Percentiles rank a stretch among this genome's conserved stretches.
Conservation (phyloP, 1,139 yeast genomes). For the Debaryomycetaceae sp. region DNA sequence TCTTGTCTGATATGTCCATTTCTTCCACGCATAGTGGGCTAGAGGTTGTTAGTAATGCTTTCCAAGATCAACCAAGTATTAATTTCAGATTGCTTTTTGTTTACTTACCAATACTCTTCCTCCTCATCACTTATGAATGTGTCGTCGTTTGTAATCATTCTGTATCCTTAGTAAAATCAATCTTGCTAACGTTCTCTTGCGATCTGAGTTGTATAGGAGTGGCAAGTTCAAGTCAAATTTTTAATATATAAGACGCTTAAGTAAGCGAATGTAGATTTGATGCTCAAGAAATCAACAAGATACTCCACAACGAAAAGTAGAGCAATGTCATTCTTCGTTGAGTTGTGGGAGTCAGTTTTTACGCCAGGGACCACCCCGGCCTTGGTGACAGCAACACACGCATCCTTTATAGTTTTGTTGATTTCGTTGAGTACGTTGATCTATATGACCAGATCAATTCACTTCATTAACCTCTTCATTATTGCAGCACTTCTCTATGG, state of each 20-base stretch:
- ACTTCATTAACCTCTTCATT: slow-evolving; percentile 68
- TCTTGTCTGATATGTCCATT: slow-evolving; percentile 92
- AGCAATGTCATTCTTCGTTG: slow-evolving; percentile 49
- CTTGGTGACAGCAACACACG: slow-evolving; percentile 60
- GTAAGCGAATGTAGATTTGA: background rate
- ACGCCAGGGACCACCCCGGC: slow-evolving; percentile 96
- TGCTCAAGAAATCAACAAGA: background rate
- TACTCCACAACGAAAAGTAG: background rate
- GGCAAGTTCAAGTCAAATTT: background rate
- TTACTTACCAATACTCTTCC: slow-evolving; percentile 65
- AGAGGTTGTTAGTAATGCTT: slow-evolving; percentile 16
- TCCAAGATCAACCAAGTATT: background rate
- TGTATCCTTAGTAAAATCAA: background rate
- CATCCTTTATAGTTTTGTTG: slow-evolving; percentile 29
- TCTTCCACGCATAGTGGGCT: slow-evolving; percentile 96
- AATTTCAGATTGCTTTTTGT: background rate
- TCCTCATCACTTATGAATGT: slow-evolving; percentile 73
- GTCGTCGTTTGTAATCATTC: slow-evolving; percentile 34
- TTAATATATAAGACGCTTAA: background rate
- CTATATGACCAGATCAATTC: slow-evolving; percentile 64
- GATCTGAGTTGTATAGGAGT: background rate
- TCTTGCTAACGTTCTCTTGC: background rate
- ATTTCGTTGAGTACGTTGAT: slow-evolving; percentile 55
- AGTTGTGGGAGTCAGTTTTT: slow-evolving; percentile 85
- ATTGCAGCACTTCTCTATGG: slow-evolving; percentile 74